Base-by-base conservation (phyloP, 208 protist species). In the Entamoeba histolytica region DNA sequence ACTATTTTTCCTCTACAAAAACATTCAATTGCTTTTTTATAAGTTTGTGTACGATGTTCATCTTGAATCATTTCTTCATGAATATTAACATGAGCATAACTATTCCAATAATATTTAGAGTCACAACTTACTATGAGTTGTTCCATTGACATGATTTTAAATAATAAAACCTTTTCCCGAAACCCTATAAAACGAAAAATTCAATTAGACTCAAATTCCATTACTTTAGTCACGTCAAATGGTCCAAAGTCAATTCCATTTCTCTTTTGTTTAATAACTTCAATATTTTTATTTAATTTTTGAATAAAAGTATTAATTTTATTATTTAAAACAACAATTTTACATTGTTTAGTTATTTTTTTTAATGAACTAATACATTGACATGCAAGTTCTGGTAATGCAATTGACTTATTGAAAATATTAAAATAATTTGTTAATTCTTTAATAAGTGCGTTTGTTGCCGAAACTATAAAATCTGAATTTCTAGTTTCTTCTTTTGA, bases 51-150 rank as follows among this genome's bases (percentile, higher is more conserved):
- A 94, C 99, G 96, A 92, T 98, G 97, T 91, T 96, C 94, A 95
- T 99, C 99, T 94, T 98, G 98, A 49, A 99, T 95, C 98, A 99
- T 99, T 95, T 99, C 97, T 95, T 96, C 91, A 35, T 93, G 92
- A 61, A 94, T 94, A 51, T 35, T 19, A 6, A 55, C 31, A n/a
- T 91, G 28, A 3, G 55, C 31, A n/a, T 93, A 93, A 49, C 47
- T 57, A 51, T 91, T 50, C 28, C 28, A 93, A 50, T 93, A 93
- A 57, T 93, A 93, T 5, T 87, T 35, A 23, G 61, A 78, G 12
- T 78, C 61, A 39, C 61, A 52, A 52, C 15, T 52, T 7, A 52
- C 15, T 7, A 52, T 52, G 4, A 52, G 50, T 52, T 52, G 50
- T 52, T 52, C 50, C 50, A 52, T 52, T 15, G 14, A 15, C 50